Percentiles rank a stretch among this genome's conserved stretches.
phyloP scores from a whole-genome alignment of 2,329 filamentous ascomycete species.

The Pyricularia grisea region DNA sequence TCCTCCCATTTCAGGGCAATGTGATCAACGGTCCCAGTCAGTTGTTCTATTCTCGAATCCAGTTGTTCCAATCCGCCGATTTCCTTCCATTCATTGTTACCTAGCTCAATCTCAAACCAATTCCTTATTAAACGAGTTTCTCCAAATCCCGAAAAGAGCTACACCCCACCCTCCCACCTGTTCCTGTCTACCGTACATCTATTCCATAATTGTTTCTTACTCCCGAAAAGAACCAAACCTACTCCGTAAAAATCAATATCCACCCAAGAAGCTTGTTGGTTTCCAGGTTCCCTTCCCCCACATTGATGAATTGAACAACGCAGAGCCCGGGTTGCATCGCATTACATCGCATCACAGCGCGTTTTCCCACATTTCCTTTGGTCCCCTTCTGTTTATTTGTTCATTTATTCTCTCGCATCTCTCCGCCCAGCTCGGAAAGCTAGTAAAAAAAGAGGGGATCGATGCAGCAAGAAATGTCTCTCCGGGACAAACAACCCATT shows the following conservation, averaged over 20 bases:
- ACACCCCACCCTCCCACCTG: not conserved
- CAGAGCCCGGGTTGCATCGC: not conserved
- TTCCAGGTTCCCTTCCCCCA: not conserved
- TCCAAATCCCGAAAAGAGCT: not conserved
- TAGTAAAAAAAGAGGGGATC: not conserved
- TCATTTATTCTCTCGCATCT: not conserved
- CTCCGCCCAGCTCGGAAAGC: not conserved
- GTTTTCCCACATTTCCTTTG: not conserved
- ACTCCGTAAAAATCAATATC: not conserved
- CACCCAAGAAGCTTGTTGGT: not conserved
- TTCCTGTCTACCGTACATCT: not conserved
- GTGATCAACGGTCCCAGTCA: not conserved
- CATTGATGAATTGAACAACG: not conserved
- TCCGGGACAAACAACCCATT: not conserved
- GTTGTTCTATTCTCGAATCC: not conserved
- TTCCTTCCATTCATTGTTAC: not conserved
- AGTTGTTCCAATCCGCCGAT: not conserved
- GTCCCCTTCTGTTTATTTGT: not conserved
- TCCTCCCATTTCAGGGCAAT: not conserved
- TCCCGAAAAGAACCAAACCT: not conserved
- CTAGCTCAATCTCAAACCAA: not conserved
- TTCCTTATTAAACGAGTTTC: not conserved
- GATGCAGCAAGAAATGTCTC: not conserved
- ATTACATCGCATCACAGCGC: not conserved
- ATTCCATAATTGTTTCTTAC: not conserved